Conservation (phyloP, 306 rosid genomes). For the Medicago arabica region DNA sequence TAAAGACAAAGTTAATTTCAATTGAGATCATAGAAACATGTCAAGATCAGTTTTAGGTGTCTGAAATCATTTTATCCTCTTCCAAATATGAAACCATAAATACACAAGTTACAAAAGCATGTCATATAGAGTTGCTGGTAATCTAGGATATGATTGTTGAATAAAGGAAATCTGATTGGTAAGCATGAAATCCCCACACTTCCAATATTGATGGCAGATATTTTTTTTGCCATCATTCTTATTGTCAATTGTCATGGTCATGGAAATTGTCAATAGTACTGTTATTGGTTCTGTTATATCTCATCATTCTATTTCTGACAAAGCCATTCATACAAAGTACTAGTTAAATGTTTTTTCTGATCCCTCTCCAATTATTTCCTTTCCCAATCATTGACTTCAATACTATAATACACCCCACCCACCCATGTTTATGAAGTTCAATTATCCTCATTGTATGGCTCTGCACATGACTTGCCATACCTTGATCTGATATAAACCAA, state of each 20-base stretch:
- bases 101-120: no score
- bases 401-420: neutral
- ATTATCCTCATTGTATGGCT: neutral
- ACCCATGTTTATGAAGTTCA: conserved; percentile 1
- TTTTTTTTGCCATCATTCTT: neutral
- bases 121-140: no score
- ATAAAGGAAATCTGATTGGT: no score
- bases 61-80: no score
- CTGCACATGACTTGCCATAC: neutral
- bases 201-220: neutral
- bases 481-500: neutral
- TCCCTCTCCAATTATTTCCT: conserved; percentile 13
- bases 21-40: no score
- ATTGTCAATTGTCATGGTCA: conserved; percentile 23
- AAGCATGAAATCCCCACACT: no score
- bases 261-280: conserved; percentile 25
- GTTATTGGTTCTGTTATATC: conserved; percentile 1
- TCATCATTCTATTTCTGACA: conserved; percentile 22
- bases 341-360: conserved; percentile 14
- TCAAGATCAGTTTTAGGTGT: no score
- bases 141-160: no score
- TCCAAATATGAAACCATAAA: no score
- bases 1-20: no score
- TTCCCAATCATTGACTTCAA: conserved; percentile 30
- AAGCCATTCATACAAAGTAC: conserved; percentile 25